Percentiles rank a stretch among this genome's conserved stretches.
These are phyloP conservation scores for Hanseniaspora osmophila DNA, from an alignment of 805 yeast genomes.

Conservation along the genomic window DNA sequence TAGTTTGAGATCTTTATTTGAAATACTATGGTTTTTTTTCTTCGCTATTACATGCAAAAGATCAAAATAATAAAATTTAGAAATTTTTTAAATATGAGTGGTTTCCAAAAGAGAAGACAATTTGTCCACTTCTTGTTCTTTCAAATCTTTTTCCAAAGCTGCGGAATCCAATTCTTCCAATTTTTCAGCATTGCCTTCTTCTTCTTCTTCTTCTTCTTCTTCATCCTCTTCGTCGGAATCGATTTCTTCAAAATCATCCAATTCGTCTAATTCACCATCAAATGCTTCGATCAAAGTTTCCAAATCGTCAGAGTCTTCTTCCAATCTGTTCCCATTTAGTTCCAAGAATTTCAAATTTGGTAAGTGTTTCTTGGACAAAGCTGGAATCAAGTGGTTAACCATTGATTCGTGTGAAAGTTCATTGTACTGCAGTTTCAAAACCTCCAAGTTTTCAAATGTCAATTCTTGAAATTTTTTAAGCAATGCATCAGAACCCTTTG, in stretches of 20 bases:
- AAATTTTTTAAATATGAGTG: slow-evolving; percentile 1
- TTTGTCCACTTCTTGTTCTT: not conserved
- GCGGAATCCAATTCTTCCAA: slow-evolving; percentile 35
- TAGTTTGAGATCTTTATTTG: too few species aligned
- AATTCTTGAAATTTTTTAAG: slow-evolving; percentile 34
- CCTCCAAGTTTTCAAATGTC: slow-evolving; percentile 31
- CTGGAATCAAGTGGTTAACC: slow-evolving; percentile 31
- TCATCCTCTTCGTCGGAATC: slow-evolving; percentile 46
- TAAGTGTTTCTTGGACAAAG: slow-evolving; percentile 39
- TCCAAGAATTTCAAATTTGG: slow-evolving; percentile 55
- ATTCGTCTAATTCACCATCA: slow-evolving; percentile 79
- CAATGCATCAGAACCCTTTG: slow-evolving; percentile 53
- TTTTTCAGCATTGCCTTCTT: slow-evolving; percentile 25
- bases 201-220: slow-evolving; percentile 26
- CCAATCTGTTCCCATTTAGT: slow-evolving; percentile 85
- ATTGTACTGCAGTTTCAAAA: slow-evolving; percentile 71
- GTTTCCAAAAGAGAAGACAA: slow-evolving; percentile 2
- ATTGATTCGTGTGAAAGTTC: slow-evolving; percentile 64
- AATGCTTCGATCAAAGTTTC: slow-evolving; percentile 49
- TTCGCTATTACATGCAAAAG: slow-evolving; percentile 3
- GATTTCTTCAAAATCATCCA: slow-evolving; percentile 85
- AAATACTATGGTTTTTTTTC: too few species aligned
- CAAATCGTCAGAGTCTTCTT: slow-evolving; percentile 68
- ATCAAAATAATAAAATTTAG: too few species aligned
- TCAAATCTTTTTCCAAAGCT: slow-evolving; percentile 28